Evolutionary conservation across 1,284 basidiomycete genomes (phyloP), one percentile per base, ranked within the genome.

Genomic region (Termitomyces sp.): DNA sequence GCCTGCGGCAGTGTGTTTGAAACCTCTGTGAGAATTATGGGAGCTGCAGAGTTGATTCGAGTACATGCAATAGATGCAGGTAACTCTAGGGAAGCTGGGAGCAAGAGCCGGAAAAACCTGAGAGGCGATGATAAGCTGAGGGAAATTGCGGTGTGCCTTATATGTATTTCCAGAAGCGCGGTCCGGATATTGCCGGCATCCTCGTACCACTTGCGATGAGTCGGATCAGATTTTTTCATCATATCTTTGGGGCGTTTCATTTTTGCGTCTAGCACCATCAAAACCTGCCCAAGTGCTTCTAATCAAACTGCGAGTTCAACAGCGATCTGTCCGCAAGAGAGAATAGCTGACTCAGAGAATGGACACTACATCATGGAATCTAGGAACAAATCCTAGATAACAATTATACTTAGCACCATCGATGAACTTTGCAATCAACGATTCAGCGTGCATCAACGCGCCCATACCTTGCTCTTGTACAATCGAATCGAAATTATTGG

Each of bases 1-100:
- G 59, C 82, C 80, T 62, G 86, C 79, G 69, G 72, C 74, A 61
- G 84, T 80, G 77, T 90, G 88, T 70, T 85, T 90, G 63, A 64
- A 67, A 74, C 88, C 88, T 81, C 86, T 77, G 75, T 88, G 80
- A 65, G 81, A 79, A 72, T 91, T 91, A 76, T 92, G 88, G 59
- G 80, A 75, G 71, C 84, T 87, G 71, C 83, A 81, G 61, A 91
- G 84, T 70, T 89, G 87, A 83, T 92, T 91, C 58, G 87, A 88
- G 86, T 83, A 92, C 89, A 91, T 91, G 80, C 87, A 90, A 77
- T 66, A 68, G 65, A 61, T 48, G 47, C 34, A 48, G 17, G 34
- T 12, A 10, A 38, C 46, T 48, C 34, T 38, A 38, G 24, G n/a
- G 31, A 49, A 26, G 40, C 40, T 41, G 52, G 21, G 17, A 26